Evolutionary conservation across 139 green algal genomes (phyloP), one percentile per base, ranked within the genome.

Genomic region (Nannochloris sp.): DNA sequence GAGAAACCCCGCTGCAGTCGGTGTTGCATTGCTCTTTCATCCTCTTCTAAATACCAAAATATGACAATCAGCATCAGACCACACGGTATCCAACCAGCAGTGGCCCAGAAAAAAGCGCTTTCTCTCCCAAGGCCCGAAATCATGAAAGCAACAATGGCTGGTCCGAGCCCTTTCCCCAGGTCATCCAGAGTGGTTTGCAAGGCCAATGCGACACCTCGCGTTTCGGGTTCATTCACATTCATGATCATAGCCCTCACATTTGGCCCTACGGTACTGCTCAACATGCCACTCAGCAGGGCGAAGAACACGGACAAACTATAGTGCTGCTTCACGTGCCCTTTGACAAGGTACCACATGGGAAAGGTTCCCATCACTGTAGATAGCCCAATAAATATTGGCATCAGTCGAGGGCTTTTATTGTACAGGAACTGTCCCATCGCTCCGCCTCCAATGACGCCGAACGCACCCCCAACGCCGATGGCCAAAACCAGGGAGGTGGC

Each of bases 201-300:
- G 13, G 85, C 87, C 17, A 92, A 72, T 10, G 87, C 81, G 10
- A 91, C 70, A 6, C 87, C 87, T 0, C 87, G 70, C 9, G 70
- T 80, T 67, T 92, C 84, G 2, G 87, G 87, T 62, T 87, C 77
- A 73, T 93, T 92, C 11, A 90, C 81, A 50, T 92, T 90, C 28
- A 93, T 62, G 59, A 95, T 76, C 59, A 89, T 78, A 13, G 85
- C 80, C 31, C 74, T 61, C 20, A 86, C 63, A 73, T 82, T 85
- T 25, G 84, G 82, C 0, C 82, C 79, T 13, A 79, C 49, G 2
- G 61, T 67, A 11, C 43, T 63, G 31, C 28, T 49, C 3, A 61
- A 31, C 16, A 68, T 51, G 37, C 71, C 74, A 1, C 62, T 58
- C 31, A 68, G 33, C 4, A 73, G 48, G 23, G 56, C 70, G 12